Evolutionary conservation across 2,329 filamentous ascomycete species (phyloP).

Genomic region (Aspergillus sp.): DNA sequence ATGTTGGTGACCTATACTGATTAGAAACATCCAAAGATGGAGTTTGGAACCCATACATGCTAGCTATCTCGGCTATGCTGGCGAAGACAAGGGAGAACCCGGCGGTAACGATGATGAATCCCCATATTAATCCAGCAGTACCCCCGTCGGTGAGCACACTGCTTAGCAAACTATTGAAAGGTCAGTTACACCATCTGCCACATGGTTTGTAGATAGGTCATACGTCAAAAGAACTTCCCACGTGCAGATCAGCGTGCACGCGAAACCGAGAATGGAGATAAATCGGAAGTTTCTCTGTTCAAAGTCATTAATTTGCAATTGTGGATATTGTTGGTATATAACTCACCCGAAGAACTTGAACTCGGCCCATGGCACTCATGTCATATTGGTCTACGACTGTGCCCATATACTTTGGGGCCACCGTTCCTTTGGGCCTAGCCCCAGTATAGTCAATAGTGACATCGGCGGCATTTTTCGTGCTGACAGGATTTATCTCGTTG

Average conservation of each 20-base stretch:
- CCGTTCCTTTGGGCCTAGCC: slow-evolving; percentile 25
- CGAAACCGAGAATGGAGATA: slow-evolving; percentile 47
- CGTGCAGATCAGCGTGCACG: slow-evolving; percentile 43
- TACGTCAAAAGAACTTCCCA: slow-evolving; percentile 46
- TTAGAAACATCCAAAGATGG: not conserved
- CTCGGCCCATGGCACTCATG: slow-evolving; percentile 40
- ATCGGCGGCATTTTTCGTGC: not conserved
- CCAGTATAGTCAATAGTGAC: slow-evolving; percentile 5
- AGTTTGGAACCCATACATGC: slow-evolving; percentile 33
- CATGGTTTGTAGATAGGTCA: slow-evolving; percentile 12
- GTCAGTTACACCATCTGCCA: slow-evolving; percentile 12
- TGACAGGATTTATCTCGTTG: not conserved
- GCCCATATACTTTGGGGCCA: slow-evolving; percentile 38
- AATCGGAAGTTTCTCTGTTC: slow-evolving; percentile 44
- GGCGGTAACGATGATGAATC: slow-evolving; percentile 31
- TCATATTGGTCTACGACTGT: slow-evolving; percentile 37
- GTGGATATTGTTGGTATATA: not conserved
- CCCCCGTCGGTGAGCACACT: slow-evolving; percentile 38
- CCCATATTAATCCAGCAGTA: slow-evolving; percentile 40
- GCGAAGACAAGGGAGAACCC: slow-evolving; percentile 38
- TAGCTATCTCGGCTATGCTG: slow-evolving; percentile 44
- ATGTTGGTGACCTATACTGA: slow-evolving; percentile 38
- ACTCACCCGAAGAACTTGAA: slow-evolving; percentile 39
- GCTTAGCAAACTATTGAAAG: slow-evolving; percentile 24
- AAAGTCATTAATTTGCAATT: slow-evolving; percentile 2